Base-by-base conservation (phyloP, 768 basidiomycete species). In the Amanita jacksonii region DNA sequence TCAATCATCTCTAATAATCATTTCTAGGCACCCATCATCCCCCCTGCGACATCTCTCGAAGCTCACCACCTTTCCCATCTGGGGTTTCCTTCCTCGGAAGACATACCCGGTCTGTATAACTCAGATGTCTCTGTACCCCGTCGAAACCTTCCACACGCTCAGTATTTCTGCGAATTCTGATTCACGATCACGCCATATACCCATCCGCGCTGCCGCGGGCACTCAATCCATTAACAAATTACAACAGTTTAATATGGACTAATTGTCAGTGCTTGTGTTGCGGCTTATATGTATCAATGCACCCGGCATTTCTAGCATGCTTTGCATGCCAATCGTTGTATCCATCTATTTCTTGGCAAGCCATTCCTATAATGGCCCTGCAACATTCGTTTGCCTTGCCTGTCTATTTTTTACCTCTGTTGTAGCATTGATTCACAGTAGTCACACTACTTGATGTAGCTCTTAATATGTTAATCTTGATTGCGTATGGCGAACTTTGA, bases 41-140 rank as follows among this genome's bases (percentile, higher is more conserved):
- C 90, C 2, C 78, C 82, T 49, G 83, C 85, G 1, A 74, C 83
- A 6, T 81, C 82, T 6, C 64, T 77, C 23, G 88, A 89, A 49
- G 89, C 85, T 16, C 81, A 87, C 8, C 86, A 92, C 59, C 91
- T 91, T 64, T 71, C 86, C 35, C 81, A 81, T 43, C 73, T 85
- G 8, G 85, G 85, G 2, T 68, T 82, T n/a, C 86, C 85, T 23
- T 69, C 77, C 28, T 52, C 72, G n/a, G 79, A 81, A 43, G 85
- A 88, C 48, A 85, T 89, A 57, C 86, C 86, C 9, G 86, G 86
- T 24, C 74, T 89, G 48, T 63, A 80, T 48, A 68, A 67, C 41
- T 79, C 81, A 52, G 84, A 85, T 53, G 64, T 61, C 27, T 72
- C 76, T 20, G 70, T 66, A 12, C 68, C 76, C 16, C 67, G 78